These are phyloP conservation scores for Monilinia fructicola DNA, from an alignment of 2,329 filamentous ascomycete genomes.

Conservation along the genomic window DNA sequence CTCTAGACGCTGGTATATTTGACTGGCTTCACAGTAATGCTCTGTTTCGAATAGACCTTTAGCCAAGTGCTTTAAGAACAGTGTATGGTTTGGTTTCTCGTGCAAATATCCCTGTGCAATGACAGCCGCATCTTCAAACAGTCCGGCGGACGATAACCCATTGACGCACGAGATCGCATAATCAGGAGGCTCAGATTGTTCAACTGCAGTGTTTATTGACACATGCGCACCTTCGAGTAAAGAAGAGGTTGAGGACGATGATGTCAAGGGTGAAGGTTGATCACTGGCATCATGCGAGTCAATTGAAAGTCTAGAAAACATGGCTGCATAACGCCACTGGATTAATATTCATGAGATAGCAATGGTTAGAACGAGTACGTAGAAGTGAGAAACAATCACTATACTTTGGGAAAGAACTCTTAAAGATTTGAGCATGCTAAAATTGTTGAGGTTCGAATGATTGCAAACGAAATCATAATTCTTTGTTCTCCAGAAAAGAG, in stretches of 20 bases:
- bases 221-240: not conserved
- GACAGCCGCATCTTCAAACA: constrained; percentile 11
- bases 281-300: constrained; percentile 10
- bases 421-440: not conserved
- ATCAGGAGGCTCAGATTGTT: constrained; percentile 1
- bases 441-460: not conserved
- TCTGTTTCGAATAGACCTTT: constrained; percentile 16
- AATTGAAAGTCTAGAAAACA: constrained; percentile 16
- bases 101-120: constrained; percentile 16
- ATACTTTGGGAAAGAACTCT: not conserved
- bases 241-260: not conserved
- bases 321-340: not conserved
- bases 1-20: constrained; percentile 17
- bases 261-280: constrained; percentile 9
- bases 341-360: not conserved
- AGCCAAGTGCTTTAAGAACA: constrained; percentile 11
- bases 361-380: too few relatives aligned
- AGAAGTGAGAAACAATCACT: not conserved
- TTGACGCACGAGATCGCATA: constrained; percentile 8
- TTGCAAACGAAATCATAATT: constrained; percentile 1
- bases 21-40: constrained; percentile 14
- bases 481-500: not conserved
- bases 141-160: constrained; percentile 10
- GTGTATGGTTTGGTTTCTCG: constrained; percentile 15
- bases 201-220: not conserved